Evolutionary conservation across 2,329 filamentous ascomycete genomes (phyloP).

Genomic region (Fusarium keratoplasticum): DNA sequence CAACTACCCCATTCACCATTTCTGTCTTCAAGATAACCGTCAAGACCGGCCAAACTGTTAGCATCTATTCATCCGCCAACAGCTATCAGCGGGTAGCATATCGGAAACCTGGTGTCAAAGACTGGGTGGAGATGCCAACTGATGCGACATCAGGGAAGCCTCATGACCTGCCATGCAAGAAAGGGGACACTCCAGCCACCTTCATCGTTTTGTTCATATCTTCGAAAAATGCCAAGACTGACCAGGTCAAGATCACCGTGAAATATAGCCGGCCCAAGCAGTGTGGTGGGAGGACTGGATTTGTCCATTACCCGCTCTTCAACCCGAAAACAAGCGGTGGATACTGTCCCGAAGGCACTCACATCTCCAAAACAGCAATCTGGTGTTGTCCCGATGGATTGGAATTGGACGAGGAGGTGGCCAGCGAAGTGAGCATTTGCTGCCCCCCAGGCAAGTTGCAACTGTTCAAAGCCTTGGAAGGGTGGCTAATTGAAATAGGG

Average conservation of each 20-base stretch:
- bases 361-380: neutral
- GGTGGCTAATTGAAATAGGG: slow-evolving; percentile 5
- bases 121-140: slow-evolving; percentile 17
- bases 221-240: neutral
- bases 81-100: slow-evolving; percentile 17
- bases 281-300: slow-evolving; percentile 17
- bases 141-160: neutral
- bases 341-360: slow-evolving; percentile 8
- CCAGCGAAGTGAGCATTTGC: slow-evolving; percentile 15
- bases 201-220: slow-evolving; percentile 19
- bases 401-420: slow-evolving; percentile 8
- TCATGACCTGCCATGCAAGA: slow-evolving; percentile 6
- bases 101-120: neutral
- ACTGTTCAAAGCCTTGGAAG: neutral
- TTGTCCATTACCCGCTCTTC: slow-evolving; percentile 12
- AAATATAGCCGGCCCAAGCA: neutral
- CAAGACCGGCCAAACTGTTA: neutral
- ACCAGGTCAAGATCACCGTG: slow-evolving; percentile 9
- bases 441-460: slow-evolving; percentile 22
- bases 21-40: slow-evolving; percentile 14
- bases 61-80: slow-evolving; percentile 7
- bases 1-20: slow-evolving; percentile 15
- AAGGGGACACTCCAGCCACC: neutral
- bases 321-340: slow-evolving; percentile 6
- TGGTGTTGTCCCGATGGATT: slow-evolving; percentile 32